A percentile compares a stretch with the other conserved stretches of the same genome.
Evolutionary conservation across 805 yeast genomes (phyloP).

Genomic region (Huiozyma naganishii): DNA sequence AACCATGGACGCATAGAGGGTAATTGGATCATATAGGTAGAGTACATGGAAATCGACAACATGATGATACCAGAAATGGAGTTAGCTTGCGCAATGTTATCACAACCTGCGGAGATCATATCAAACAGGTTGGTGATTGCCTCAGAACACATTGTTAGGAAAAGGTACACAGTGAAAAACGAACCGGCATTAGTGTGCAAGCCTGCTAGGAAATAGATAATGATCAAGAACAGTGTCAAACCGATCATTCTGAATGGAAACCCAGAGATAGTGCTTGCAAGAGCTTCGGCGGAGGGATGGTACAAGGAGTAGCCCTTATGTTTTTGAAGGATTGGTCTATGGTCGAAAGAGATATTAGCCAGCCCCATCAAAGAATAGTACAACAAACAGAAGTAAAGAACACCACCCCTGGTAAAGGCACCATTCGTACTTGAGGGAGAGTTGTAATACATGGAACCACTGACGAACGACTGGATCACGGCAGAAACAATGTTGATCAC

Average conservation of each 20-base stretch:
- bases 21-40: slow-evolving; percentile 52
- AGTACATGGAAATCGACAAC: slow-evolving; percentile 41
- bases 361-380: slow-evolving; percentile 41
- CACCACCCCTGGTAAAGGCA: slow-evolving; percentile 58
- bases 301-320: slow-evolving; percentile 65
- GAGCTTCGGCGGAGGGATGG: slow-evolving; percentile 68
- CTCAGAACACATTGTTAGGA: slow-evolving; percentile 22
- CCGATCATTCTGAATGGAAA: slow-evolving; percentile 50
- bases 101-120: slow-evolving; percentile 40
- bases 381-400: slow-evolving; percentile 47
- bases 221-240: slow-evolving; percentile 35
- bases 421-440: slow-evolving; percentile 41
- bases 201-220: slow-evolving; percentile 48
- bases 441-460: slow-evolving; percentile 53
- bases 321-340: slow-evolving; percentile 54
- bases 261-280: slow-evolving; percentile 50
- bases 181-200: slow-evolving; percentile 41
- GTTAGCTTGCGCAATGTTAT: slow-evolving; percentile 43
- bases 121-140: slow-evolving; percentile 35
- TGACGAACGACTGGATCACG: slow-evolving; percentile 45
- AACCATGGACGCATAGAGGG: slow-evolving; percentile 58
- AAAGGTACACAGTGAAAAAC: slow-evolving; percentile 42
- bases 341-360: slow-evolving; percentile 39
- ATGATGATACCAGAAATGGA: slow-evolving; percentile 44
- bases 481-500: slow-evolving; percentile 22